These are phyloP conservation scores for Teratosphaeria epicoccoides DNA, from an alignment of 2,329 filamentous ascomycete genomes.

Conservation along the genomic window DNA sequence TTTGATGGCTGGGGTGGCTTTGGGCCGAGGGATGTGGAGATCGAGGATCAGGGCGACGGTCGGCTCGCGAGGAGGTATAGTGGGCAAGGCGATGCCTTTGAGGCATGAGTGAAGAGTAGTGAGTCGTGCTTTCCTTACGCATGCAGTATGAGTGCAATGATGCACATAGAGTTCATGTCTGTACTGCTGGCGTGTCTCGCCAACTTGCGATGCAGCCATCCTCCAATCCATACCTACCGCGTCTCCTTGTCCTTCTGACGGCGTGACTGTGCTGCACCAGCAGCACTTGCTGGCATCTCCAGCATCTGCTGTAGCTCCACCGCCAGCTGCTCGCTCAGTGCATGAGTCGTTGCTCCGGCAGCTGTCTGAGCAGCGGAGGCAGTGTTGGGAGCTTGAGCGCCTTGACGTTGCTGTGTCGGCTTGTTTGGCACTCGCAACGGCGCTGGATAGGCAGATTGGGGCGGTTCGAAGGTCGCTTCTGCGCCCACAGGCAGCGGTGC, in stretches of 20 bases:
- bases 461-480: not conserved
- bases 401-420: not conserved
- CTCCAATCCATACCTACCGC: no score
- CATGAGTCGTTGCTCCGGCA: not conserved
- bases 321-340: not conserved
- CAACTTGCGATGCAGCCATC: no score
- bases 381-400: not conserved
- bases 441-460: not conserved
- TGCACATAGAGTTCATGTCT: no score
- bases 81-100: conserved; percentile 8
- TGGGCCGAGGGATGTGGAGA: conserved; percentile 13
- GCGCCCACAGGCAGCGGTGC: not conserved
- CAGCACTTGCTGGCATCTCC: not conserved
- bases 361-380: not conserved
- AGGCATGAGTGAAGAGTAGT: not conserved
- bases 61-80: conserved; percentile 8
- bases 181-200: no score
- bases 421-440: not conserved
- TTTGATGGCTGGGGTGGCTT: conserved; percentile 58
- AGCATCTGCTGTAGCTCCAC: not conserved
- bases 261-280: not conserved
- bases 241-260: not conserved
- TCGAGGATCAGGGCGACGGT: conserved; percentile 4
- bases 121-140: no score
- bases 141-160: no score